A percentile compares a stretch with the other conserved stretches of the same genome.
phyloP scores from a whole-genome alignment of 2,329 filamentous ascomycete genomes.

The Botrytis medusae region DNA sequence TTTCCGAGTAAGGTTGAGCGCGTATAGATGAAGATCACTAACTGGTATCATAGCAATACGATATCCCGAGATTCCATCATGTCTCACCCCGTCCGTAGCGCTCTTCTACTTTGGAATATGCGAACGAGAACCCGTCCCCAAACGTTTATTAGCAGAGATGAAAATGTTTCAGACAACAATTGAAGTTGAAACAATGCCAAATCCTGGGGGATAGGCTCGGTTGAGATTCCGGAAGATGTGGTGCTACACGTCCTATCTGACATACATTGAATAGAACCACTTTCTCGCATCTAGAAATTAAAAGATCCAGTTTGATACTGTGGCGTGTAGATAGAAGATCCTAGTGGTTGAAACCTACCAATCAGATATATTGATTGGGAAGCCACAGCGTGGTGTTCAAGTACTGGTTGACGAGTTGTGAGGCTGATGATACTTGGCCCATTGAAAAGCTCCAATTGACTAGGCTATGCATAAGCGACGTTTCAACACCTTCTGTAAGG shows the following conservation, averaged over 20 bases:
- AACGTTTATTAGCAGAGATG: background rate
- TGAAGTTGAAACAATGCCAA: background rate
- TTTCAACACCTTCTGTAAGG: slow-evolving; percentile 2
- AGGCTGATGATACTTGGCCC: slow-evolving; percentile 16
- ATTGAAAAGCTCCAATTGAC: slow-evolving; percentile 2
- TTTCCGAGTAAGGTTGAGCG: background rate
- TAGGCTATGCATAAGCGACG: slow-evolving; percentile 14
- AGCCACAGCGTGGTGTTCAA: slow-evolving; percentile 15
- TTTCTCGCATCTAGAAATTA: background rate
- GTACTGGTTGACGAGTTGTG: background rate
- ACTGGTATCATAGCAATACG: background rate
- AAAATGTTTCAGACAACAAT: slow-evolving; percentile 14
- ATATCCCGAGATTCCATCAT: background rate
- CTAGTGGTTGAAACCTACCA: background rate
- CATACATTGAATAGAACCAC: slow-evolving; percentile 6
- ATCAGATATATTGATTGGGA: background rate
- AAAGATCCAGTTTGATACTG: background rate
- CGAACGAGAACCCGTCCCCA: background rate
- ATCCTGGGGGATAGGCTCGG: background rate
- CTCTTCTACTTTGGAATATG: background rate
- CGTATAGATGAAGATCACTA: background rate
- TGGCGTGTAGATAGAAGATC: background rate
- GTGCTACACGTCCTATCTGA: background rate
- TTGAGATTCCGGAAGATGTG: background rate
- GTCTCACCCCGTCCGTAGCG: background rate